These are phyloP conservation scores for Cladophialophora carrionii DNA, from an alignment of 2,329 filamentous ascomycete species.

Conservation along the genomic window DNA sequence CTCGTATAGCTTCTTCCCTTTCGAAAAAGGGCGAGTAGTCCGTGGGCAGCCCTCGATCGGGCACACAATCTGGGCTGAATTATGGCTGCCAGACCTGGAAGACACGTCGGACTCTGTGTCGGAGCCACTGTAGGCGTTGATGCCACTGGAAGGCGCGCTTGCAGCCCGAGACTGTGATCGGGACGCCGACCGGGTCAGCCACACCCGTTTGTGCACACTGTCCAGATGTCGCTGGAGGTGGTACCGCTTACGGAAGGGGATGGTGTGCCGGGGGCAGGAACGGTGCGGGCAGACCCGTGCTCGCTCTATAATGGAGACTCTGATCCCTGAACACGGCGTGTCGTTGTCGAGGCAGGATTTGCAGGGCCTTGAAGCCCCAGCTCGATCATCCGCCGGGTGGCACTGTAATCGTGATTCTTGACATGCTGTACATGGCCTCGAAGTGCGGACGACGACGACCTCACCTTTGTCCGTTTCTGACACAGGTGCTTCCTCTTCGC, in stretches of 20 bases:
- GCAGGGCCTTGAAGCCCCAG: constrained; percentile 16
- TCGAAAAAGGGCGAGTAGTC: constrained; percentile 24
- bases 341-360: constrained; percentile 15
- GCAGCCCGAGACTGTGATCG: background rate
- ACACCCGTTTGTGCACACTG: constrained; percentile 19
- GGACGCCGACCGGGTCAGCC: background rate
- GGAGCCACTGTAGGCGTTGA: constrained; percentile 11
- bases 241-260: constrained; percentile 34
- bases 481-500: constrained; percentile 8
- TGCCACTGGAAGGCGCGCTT: constrained; percentile 14
- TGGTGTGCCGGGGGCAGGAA: constrained; percentile 28
- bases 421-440: constrained; percentile 26
- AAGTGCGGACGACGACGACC: constrained; percentile 17
- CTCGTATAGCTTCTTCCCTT: constrained; percentile 33
- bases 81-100: background rate
- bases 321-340: constrained; percentile 27
- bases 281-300: constrained; percentile 31
- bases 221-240: constrained; percentile 33
- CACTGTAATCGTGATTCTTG: constrained; percentile 13
- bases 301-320: background rate
- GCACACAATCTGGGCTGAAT: constrained; percentile 28
- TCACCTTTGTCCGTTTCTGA: constrained; percentile 4
- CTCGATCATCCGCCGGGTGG: constrained; percentile 8
- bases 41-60: constrained; percentile 33
- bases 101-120: background rate